These are phyloP conservation scores for Plectranthus barbatus DNA, from an alignment of 257 asterid species.

Conservation along the genomic window DNA sequence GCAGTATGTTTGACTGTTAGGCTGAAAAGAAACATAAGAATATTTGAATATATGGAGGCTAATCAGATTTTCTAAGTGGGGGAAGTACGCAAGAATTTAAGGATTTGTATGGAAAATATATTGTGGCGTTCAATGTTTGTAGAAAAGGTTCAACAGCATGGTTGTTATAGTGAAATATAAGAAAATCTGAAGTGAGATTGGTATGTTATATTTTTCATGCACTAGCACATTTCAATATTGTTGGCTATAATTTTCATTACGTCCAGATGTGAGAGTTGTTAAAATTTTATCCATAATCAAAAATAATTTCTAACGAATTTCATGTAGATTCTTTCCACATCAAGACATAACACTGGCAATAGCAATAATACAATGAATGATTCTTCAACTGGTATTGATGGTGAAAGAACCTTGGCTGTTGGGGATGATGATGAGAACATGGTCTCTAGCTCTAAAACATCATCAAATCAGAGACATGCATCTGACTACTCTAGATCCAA, in stretches of 20 bases:
- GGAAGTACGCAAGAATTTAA: not conserved
- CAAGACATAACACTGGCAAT: slow-evolving; percentile 45
- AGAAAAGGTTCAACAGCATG: not conserved
- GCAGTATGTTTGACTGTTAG: not conserved
- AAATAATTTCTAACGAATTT: slow-evolving; percentile 10
- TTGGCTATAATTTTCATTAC: slow-evolving; percentile 9
- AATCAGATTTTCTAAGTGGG: not conserved
- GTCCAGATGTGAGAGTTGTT: not conserved
- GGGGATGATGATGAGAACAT: slow-evolving; percentile 88
- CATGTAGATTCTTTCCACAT: slow-evolving; percentile 69
- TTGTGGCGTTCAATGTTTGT: too few species aligned
- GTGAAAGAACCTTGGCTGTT: slow-evolving; percentile 38
- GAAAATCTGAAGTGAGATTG: not conserved
- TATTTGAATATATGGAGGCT: not conserved
- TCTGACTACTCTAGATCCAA: slow-evolving; percentile 42
- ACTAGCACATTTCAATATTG: not conserved
- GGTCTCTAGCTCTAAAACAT: slow-evolving; percentile 65
- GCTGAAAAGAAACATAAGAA: not conserved
- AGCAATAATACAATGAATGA: slow-evolving; percentile 37
- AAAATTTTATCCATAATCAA: not conserved
- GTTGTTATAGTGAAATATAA: not conserved
- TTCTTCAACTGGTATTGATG: slow-evolving; percentile 55
- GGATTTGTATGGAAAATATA: not conserved
- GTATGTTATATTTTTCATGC: not conserved
- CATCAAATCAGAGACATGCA: slow-evolving; percentile 25